These are phyloP conservation scores for Pugionium cornutum DNA, from an alignment of 345 rosid genomes.

Conservation along the genomic window DNA sequence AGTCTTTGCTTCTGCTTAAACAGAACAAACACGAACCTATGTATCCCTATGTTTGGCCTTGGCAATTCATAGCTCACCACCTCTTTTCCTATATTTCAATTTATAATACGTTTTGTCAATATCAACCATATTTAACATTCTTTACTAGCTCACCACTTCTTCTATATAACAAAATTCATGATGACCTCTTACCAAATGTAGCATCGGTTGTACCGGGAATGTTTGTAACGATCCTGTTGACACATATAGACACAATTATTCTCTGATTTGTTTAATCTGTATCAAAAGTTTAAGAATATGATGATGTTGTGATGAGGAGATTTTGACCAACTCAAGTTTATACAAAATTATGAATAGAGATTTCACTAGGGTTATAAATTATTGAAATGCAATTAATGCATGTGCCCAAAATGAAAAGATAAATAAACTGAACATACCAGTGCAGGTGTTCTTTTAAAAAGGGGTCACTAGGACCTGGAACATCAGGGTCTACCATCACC, in stretches of 20 bases:
- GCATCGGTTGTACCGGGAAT: constrained; percentile 36
- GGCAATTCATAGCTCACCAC: constrained; percentile 63
- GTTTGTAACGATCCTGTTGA: constrained; percentile 54
- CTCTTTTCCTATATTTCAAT: constrained; percentile 49
- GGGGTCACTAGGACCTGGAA: constrained; percentile 76
- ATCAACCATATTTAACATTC: no score
- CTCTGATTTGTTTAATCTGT: not conserved
- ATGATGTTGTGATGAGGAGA: not conserved
- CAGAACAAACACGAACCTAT: constrained; percentile 64
- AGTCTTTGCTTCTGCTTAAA: constrained; percentile 60
- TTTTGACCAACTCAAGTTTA: constrained; percentile 13
- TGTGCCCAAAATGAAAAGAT: not conserved
- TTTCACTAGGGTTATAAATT: constrained; percentile 10
- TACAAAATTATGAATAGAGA: not conserved
- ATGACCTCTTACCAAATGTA: constrained; percentile 47
- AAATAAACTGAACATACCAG: constrained; percentile 46
- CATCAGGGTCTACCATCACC: constrained; percentile 77
- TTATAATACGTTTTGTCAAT: not conserved
- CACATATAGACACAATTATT: constrained; percentile 3
- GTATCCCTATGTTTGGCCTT: constrained; percentile 64
- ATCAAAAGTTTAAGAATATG: no score
- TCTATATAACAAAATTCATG: no score
- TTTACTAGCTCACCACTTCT: constrained; percentile 52
- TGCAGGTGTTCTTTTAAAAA: constrained; percentile 62
- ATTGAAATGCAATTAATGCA: constrained; percentile 21